Evolutionary conservation across 2,329 filamentous ascomycete species (phyloP), one percentile per base, ranked within the genome.

Genomic region (Pestalotiopsis sp.): DNA sequence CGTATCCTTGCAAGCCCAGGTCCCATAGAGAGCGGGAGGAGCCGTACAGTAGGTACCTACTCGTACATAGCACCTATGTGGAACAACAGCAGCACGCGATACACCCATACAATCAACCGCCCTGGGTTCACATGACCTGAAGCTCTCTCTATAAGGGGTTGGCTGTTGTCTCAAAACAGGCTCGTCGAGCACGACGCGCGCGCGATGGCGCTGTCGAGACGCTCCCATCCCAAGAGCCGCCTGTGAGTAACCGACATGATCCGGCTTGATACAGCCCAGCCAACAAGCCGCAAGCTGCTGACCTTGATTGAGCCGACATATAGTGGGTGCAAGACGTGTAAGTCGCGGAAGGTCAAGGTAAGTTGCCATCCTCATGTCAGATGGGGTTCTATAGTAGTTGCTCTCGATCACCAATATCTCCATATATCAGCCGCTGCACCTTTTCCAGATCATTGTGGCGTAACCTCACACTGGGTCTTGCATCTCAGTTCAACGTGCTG

Each of bases 321-420:
- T 20, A 65, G 62, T 7, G 38, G 62, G 4, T 66, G 64, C 27
- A 56, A 58, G 49, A 66, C 25, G 14, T 66, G 49, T 36, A 66
- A 66, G 45, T 57, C 64, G 20, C n/a, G 64, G 14, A 66, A 66
- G 49, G 45, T 66, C 25, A 66, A 66, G 64, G 49, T 66, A 36
- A 12, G 64, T 39, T 17, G 49, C 9, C 31, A 25, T 57, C 1
- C 12, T 66, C n/a, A 20, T 11, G 27, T 23, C 25, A 45, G 11
- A 65, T 52, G 36, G 13, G 13, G 9, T 1, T 36, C 5, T 36
- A 2, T 6, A 36, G 31, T 36, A 36, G 7, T 9, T 2, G 31
- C 31, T 36, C 31, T 36, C 31, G 7, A 6, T 36, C 7, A 9
- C 31, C 31, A 36, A 36, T 36, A 36, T 36, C 31, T 36, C 31